phyloP scores from a whole-genome alignment of 73 alveolate species.

The Loxodes magnus region DNA sequence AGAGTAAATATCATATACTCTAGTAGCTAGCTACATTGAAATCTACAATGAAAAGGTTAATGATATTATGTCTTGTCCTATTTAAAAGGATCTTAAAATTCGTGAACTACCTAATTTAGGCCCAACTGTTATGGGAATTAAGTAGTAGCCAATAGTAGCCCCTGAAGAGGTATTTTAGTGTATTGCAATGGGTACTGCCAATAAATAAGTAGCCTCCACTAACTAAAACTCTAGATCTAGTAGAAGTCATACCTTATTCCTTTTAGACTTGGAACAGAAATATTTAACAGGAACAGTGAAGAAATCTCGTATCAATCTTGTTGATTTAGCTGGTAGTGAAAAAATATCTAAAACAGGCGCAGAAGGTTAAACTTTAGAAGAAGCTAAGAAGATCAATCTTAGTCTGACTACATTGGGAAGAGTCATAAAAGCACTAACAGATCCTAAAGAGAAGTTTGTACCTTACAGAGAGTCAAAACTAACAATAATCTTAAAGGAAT shows the following conservation, averaged over 20 bases:
- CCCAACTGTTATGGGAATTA: conserved; percentile 40
- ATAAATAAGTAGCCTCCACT: conserved; percentile 81
- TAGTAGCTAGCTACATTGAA: conserved; percentile 59
- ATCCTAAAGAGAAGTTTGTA: conserved; percentile 39
- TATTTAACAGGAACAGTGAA: conserved; percentile 49
- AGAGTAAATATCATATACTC: conserved; percentile 32
- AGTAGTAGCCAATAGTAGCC: conserved; percentile 43
- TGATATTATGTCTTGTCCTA: conserved; percentile 51
- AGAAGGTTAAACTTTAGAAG: conserved; percentile 77
- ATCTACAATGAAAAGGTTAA: conserved; percentile 76
- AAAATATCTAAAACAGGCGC: conserved; percentile 87
- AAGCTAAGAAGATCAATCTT: conserved; percentile 72
- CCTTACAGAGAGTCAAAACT: conserved; percentile 55
- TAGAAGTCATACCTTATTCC: conserved; percentile 84
- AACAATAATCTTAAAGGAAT: conserved; percentile 57
- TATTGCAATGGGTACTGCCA: conserved; percentile 62
- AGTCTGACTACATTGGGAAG: conserved; percentile 71
- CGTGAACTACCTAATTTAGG: conserved; percentile 34
- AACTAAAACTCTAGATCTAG: conserved; percentile 78
- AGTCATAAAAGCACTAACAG: conserved; percentile 66
- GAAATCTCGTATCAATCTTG: conserved; percentile 70
- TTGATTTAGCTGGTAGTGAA: conserved; percentile 94
- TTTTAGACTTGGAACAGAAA: conserved; percentile 64
- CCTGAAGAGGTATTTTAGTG: conserved; percentile 65
- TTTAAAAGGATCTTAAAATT: conserved; percentile 43